These are phyloP conservation scores for Linum trigynum DNA, from an alignment of 345 rosid genomes.

Conservation along the genomic window DNA sequence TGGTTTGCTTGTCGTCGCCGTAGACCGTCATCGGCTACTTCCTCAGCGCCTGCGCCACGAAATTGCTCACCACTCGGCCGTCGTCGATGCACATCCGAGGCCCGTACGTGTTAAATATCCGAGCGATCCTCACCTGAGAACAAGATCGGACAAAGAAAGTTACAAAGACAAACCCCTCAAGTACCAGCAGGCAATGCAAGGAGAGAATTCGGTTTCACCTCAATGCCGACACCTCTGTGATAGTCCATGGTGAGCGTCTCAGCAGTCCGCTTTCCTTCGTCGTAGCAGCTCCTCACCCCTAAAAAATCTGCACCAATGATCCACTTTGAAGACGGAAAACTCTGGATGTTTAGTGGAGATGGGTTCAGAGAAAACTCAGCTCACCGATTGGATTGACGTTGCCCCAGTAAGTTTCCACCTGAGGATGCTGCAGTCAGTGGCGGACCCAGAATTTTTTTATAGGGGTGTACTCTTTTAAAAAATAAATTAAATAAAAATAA, in stretches of 20 bases:
- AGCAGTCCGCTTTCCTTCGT: conserved; percentile 1
- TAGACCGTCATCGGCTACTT: conserved; percentile 3
- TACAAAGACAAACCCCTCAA: background rate
- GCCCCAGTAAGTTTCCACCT: conserved; percentile 8
- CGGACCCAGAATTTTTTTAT: too few species aligned
- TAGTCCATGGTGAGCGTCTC: conserved; percentile 3
- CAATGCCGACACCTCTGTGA: background rate
- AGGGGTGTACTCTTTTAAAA: too few species aligned
- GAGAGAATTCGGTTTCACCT: background rate
- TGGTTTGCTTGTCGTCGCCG: conserved; percentile 1
- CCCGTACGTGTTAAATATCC: conserved; percentile 1
- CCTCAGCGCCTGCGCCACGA: conserved; percentile 7
- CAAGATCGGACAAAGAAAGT: background rate
- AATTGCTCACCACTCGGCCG: conserved; percentile 1
- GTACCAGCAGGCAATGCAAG: background rate
- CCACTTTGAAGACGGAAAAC: too few species aligned
- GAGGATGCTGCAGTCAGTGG: background rate
- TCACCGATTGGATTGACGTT: conserved; percentile 4
- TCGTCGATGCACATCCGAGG: conserved; percentile 3
- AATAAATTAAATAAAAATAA: too few species aligned
- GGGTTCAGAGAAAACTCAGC: background rate
- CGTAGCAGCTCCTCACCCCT: conserved; percentile 5
- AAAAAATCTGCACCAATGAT: background rate
- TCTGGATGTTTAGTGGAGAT: background rate
- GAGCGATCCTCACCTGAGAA: background rate